Evolutionary conservation across 768 basidiomycete genomes (phyloP).

Genomic region (Melanogaster broomeanus): DNA sequence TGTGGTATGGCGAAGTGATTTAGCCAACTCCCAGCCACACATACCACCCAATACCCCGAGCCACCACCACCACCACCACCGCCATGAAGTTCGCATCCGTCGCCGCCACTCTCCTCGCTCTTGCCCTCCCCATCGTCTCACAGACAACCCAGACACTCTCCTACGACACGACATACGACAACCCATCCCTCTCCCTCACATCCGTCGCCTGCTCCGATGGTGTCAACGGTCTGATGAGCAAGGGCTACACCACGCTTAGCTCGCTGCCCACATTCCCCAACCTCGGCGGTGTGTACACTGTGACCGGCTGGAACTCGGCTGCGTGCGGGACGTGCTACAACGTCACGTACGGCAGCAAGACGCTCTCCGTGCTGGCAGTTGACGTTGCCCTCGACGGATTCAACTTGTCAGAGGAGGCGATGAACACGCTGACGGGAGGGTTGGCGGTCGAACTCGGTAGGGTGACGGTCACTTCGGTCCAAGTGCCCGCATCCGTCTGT

Average conservation of each 20-base stretch:
- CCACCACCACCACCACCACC: not conserved
- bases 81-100: slow-evolving; percentile 28
- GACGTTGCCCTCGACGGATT: slow-evolving; percentile 37
- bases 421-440: slow-evolving; percentile 53
- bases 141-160: slow-evolving; percentile 16
- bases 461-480: slow-evolving; percentile 42
- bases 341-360: slow-evolving; percentile 25
- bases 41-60: not conserved
- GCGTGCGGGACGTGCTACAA: slow-evolving; percentile 36
- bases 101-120: slow-evolving; percentile 6
- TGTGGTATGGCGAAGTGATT: not conserved
- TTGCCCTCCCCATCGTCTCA: slow-evolving; percentile 19
- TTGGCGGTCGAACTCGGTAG: slow-evolving; percentile 50
- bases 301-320: slow-evolving; percentile 29
- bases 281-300: slow-evolving; percentile 35
- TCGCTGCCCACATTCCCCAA: slow-evolving; percentile 33
- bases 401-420: slow-evolving; percentile 52
- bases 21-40: not conserved
- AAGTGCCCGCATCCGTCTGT: slow-evolving; percentile 50
- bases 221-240: slow-evolving; percentile 28
- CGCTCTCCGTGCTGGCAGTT: slow-evolving; percentile 28
- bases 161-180: slow-evolving; percentile 35
- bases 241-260: slow-evolving; percentile 35
- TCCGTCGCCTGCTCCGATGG: slow-evolving; percentile 36
- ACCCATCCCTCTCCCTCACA: slow-evolving; percentile 14